Evolutionary conservation across 306 rosid species (phyloP).

Genomic region (Quercus alba): DNA sequence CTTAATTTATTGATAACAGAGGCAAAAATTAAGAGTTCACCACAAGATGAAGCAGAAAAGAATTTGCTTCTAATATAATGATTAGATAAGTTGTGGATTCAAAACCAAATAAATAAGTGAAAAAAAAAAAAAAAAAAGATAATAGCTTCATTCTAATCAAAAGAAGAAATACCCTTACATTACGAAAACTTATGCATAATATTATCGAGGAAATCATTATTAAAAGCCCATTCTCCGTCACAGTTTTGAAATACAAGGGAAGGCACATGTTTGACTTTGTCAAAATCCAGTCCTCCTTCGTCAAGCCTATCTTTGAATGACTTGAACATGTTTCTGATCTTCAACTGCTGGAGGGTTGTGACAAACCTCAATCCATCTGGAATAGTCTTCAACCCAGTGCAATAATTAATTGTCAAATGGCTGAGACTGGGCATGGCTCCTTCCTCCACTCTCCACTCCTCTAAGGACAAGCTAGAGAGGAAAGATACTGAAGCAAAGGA

Average conservation of each 20-base stretch:
- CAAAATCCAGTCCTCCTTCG: conserved; percentile 43
- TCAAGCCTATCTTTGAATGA: conserved; percentile 37
- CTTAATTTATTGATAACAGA: too few relatives aligned
- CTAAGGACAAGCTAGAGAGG: conserved; percentile 19
- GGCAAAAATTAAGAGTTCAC: too few relatives aligned
- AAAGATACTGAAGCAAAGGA: conserved; percentile 36
- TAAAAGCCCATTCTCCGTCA: too few relatives aligned
- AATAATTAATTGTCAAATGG: conserved; percentile 22
- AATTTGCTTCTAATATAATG: too few relatives aligned
- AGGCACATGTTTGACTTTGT: conserved; percentile 47
- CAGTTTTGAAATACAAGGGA: conserved; percentile 31
- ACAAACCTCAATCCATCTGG: conserved; percentile 49
- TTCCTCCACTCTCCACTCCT: conserved; percentile 50
- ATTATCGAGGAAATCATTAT: too few relatives aligned
- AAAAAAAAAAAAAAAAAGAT: too few relatives aligned
- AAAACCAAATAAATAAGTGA: too few relatives aligned
- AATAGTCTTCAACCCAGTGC: conserved; percentile 29
- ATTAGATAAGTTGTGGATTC: too few relatives aligned
- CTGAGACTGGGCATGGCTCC: conserved; percentile 40
- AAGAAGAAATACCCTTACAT: too few relatives aligned
- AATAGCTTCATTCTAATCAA: too few relatives aligned
- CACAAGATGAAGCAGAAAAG: too few relatives aligned
- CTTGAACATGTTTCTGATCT: conserved; percentile 19
- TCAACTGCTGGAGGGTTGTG: conserved; percentile 32
- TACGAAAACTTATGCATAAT: too few relatives aligned